phyloP scores from a whole-genome alignment of 495 filamentous ascomycete genomes.

The Durotheca rogersii region DNA sequence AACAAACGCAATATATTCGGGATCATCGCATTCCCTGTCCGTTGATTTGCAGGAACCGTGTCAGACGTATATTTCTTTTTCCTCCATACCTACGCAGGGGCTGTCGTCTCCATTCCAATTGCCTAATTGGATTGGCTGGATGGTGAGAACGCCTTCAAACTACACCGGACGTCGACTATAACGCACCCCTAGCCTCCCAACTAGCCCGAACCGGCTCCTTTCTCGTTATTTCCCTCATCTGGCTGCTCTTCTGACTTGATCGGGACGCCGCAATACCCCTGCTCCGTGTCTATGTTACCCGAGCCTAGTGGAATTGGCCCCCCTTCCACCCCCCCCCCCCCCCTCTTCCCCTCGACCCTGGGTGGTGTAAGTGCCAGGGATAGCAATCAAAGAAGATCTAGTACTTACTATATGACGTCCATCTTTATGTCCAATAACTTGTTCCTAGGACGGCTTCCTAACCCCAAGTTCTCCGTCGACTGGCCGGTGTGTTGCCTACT shows the following conservation, averaged over 20 bases:
- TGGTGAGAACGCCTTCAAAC: conserved; percentile 13
- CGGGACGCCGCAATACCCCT: conserved; percentile 25
- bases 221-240: conserved; percentile 19
- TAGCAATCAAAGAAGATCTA: neutral
- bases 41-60: conserved; percentile 22
- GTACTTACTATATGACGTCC: conserved; percentile 21
- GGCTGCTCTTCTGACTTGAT: conserved; percentile 25
- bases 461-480: conserved; percentile 23
- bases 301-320: conserved; percentile 22
- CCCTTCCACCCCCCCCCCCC: no score
- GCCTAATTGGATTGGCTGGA: conserved; percentile 19
- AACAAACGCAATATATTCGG: conserved; percentile 22
- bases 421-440: conserved; percentile 19
- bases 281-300: conserved; percentile 15
- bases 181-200: conserved; percentile 9
- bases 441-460: conserved; percentile 15
- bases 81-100: conserved; percentile 19
- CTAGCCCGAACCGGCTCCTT: conserved; percentile 8
- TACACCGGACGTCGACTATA: conserved; percentile 1
- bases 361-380: conserved; percentile 12
- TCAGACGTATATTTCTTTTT: conserved; percentile 26
- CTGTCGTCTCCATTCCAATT: conserved; percentile 19
- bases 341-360: no score
- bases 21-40: conserved; percentile 17
- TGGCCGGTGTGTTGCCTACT: conserved; percentile 14